A percentile compares a stretch with the other conserved stretches of the same genome.
These are phyloP conservation scores for Aspergillus sp. DNA, from an alignment of 2,329 filamentous ascomycete species.

Conservation along the genomic window DNA sequence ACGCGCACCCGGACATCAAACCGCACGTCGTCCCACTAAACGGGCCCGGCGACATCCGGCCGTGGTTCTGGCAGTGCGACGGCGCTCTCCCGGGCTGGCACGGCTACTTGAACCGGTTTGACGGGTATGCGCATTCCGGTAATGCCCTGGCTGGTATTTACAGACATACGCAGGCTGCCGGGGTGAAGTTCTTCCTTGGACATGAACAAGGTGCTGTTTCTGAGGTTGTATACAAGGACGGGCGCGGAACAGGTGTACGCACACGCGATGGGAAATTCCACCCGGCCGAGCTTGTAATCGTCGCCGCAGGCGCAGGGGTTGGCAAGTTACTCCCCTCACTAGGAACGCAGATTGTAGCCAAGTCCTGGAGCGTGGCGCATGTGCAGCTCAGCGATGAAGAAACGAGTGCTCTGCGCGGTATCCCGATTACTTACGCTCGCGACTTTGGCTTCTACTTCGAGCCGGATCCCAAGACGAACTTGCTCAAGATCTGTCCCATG, in stretches of 20 bases:
- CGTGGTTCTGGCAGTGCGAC: conserved; percentile 50
- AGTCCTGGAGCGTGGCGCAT: conserved; percentile 61
- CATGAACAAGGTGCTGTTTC: conserved; percentile 39
- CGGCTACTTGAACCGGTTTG: conserved; percentile 60
- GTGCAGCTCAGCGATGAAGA: conserved; percentile 58
- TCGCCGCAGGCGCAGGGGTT: conserved; percentile 54
- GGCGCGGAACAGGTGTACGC: conserved; percentile 30
- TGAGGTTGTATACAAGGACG: conserved; percentile 39
- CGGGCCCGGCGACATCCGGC: conserved; percentile 41
- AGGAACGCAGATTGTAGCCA: conserved; percentile 54
- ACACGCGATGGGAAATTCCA: conserved; percentile 42
- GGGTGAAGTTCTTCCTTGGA: conserved; percentile 48
- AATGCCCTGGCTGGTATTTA: conserved; percentile 53
- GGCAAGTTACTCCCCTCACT: conserved; percentile 51
- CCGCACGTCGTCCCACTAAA: conserved; percentile 42
- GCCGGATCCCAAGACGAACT: conserved; percentile 57
- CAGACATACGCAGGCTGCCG: conserved; percentile 39
- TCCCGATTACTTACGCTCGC: conserved; percentile 61
- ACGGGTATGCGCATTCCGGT: conserved; percentile 58
- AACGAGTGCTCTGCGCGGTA: conserved; percentile 53
- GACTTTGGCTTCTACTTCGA: conserved; percentile 68
- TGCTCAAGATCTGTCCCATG: conserved; percentile 62
- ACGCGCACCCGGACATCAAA: conserved; percentile 36
- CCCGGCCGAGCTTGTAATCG: conserved; percentile 45
- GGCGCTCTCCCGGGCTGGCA: conserved; percentile 54